These are phyloP conservation scores for Globisporangium canariense DNA, from an alignment of 352 stramenopile species.

Conservation along the genomic window DNA sequence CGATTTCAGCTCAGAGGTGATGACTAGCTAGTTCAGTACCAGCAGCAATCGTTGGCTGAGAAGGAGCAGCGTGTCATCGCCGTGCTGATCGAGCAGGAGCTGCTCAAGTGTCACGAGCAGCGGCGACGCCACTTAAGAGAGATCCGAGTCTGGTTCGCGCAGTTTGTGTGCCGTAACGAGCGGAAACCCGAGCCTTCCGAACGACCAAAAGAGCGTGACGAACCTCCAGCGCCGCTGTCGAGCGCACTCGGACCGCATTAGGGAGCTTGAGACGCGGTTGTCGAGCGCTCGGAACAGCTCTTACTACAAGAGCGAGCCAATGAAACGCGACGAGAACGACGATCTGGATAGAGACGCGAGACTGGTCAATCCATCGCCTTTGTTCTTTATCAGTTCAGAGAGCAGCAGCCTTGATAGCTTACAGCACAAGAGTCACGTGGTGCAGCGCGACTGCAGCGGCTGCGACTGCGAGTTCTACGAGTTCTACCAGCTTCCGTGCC, in stretches of 20 bases:
- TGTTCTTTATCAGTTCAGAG: background rate
- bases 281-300: constrained; percentile 25
- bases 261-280: constrained; percentile 32
- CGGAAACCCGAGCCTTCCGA: constrained; percentile 39
- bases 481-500: constrained; percentile 62
- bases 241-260: constrained; percentile 34
- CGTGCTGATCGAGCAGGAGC: constrained; percentile 39
- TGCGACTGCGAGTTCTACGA: constrained; percentile 71
- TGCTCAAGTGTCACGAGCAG: constrained; percentile 34
- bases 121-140: constrained; percentile 35
- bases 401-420: too few species aligned
- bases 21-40: background rate
- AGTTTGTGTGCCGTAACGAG: constrained; percentile 55
- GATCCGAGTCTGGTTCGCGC: constrained; percentile 40
- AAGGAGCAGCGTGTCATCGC: constrained; percentile 18
- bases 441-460: constrained; percentile 51
- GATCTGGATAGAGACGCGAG: constrained; percentile 1
- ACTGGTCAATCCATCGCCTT: background rate
- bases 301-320: constrained; percentile 19
- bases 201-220: constrained; percentile 27
- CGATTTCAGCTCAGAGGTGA: background rate
- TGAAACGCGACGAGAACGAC: constrained; percentile 5
- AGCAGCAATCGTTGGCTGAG: background rate
- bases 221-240: constrained; percentile 34
- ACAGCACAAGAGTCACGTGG: constrained; percentile 41